Conservation (phyloP, 176 grass and related monocot genomes). For the Metroxylon sagu region DNA sequence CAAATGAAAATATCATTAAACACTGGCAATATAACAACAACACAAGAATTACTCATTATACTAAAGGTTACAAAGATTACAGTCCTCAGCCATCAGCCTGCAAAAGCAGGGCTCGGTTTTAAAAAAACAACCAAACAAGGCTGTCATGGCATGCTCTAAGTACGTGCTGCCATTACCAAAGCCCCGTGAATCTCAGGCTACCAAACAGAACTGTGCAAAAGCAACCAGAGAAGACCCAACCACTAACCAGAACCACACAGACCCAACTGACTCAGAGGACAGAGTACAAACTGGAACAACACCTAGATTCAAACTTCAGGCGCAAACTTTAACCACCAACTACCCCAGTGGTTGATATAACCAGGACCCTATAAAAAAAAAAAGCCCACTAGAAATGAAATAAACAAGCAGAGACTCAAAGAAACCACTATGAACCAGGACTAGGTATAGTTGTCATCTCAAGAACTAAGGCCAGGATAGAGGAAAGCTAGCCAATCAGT, state of each 20-base stretch:
- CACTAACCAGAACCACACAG: background rate
- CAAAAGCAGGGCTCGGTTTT: conserved; percentile 50
- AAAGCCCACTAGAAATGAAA: too few relatives aligned
- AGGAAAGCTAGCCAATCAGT: conserved; percentile 32
- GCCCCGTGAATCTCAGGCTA: conserved; percentile 43
- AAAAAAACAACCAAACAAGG: conserved; percentile 72
- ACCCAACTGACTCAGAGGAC: conserved; percentile 22
- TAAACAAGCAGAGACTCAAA: too few relatives aligned
- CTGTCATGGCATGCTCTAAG: conserved; percentile 47
- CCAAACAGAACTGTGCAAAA: conserved; percentile 44
- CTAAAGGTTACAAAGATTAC: conserved; percentile 60
- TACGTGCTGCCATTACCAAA: conserved; percentile 38
- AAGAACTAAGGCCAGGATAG: conserved; percentile 38
- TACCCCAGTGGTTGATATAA: conserved; percentile 16
- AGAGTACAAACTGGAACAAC: conserved; percentile 15
- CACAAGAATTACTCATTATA: conserved; percentile 34
- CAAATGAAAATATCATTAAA: too few relatives aligned
- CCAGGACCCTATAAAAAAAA: conserved; percentile 7
- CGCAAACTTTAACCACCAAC: background rate
- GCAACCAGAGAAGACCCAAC: conserved; percentile 32
- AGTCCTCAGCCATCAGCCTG: conserved; percentile 46
- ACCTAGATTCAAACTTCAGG: conserved; percentile 37
- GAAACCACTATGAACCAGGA: conserved; percentile 41
- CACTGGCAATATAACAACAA: background rate
- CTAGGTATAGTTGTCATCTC: conserved; percentile 33